Conservation (phyloP, 306 rosid species). For the Inga oerstediana region DNA sequence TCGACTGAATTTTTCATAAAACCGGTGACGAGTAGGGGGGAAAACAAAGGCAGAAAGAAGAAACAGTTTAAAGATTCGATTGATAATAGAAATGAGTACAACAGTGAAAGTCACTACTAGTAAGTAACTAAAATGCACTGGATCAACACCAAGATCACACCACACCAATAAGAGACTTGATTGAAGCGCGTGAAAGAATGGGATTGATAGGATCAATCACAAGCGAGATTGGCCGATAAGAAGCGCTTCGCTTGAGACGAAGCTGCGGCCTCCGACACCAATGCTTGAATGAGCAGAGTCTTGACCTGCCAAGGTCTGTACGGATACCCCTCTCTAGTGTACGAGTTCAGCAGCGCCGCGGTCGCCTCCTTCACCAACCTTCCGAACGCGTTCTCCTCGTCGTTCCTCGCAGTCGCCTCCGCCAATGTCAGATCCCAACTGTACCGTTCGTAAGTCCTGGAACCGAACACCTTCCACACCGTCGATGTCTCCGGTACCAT, state of each 20-base stretch:
- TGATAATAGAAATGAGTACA: not conserved
- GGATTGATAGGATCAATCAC: conserved; percentile 36
- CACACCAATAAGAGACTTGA: not conserved
- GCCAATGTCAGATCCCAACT: conserved; percentile 73
- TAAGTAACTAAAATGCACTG: not conserved
- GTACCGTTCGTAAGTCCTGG: conserved; percentile 68
- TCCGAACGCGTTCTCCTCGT: conserved; percentile 50
- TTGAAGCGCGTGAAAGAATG: not conserved
- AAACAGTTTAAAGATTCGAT: not conserved
- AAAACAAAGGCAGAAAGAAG: not conserved
- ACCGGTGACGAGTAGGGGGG: not conserved
- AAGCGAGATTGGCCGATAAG: conserved; percentile 66
- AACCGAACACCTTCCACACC: conserved; percentile 80
- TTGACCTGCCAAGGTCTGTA: conserved; percentile 85
- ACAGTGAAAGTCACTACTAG: not conserved
- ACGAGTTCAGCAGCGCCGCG: conserved; percentile 78
- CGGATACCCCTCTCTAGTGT: conserved; percentile 65
- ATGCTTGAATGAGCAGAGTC: conserved; percentile 70
- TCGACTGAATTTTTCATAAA: not conserved
- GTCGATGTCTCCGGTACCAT: conserved; percentile 87
- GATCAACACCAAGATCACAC: not conserved
- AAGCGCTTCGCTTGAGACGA: conserved; percentile 58
- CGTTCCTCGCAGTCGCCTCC: conserved; percentile 70
- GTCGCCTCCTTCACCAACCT: conserved; percentile 75
- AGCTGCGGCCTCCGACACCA: conserved; percentile 70